Percentiles rank a stretch among this genome's conserved stretches.
phyloP scores from a whole-genome alignment of 2,329 filamentous ascomycete species.

The Drechslerella stenobrocha region DNA sequence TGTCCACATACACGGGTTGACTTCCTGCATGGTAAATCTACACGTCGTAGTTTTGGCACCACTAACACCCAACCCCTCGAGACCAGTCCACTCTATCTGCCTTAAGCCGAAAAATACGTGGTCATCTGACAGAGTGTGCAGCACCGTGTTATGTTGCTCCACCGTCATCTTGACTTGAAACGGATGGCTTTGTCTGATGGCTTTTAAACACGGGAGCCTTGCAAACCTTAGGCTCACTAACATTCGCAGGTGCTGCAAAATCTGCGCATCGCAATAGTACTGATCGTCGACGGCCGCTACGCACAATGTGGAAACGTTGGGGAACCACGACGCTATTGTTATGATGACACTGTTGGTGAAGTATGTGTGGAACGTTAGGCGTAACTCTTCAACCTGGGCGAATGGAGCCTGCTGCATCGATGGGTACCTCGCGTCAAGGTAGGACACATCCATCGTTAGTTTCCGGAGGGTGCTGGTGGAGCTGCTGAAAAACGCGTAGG shows the following conservation, averaged over 20 bases:
- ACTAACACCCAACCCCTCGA: background rate
- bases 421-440: background rate
- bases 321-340: background rate
- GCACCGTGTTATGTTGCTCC: too few species aligned
- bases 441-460: background rate
- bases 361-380: background rate
- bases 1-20: background rate
- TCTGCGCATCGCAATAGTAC: background rate
- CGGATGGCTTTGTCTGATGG: background rate
- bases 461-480: background rate
- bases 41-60: background rate
- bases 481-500: background rate
- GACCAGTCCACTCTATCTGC: background rate
- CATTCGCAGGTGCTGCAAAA: too few species aligned
- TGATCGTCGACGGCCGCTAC: background rate
- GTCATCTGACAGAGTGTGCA: too few species aligned
- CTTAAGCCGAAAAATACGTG: background rate
- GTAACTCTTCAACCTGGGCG: background rate
- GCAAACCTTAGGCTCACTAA: too few species aligned
- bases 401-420: background rate
- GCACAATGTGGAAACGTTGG: background rate
- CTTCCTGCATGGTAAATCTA: background rate
- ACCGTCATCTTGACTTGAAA: background rate
- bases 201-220: background rate
- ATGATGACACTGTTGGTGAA: background rate